phyloP scores from a whole-genome alignment of 139 green algal genomes.

The Mesotaenium endlicherianum region DNA sequence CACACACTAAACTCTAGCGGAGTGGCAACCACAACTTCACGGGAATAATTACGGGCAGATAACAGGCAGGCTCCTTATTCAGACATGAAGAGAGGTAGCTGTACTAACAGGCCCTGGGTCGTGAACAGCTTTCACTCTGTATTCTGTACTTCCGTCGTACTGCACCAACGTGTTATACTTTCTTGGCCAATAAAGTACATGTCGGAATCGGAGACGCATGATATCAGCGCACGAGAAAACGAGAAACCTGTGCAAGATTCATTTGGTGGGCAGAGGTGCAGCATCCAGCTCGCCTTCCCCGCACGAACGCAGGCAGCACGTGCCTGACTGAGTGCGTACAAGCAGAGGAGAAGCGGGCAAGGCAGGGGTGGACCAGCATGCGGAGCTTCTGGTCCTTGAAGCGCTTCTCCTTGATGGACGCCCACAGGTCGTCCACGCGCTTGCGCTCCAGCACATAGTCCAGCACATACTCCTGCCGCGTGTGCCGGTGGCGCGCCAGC shows the following conservation, averaged over 20 bases:
- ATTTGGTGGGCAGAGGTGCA: slow-evolving; percentile 8
- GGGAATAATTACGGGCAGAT: not conserved
- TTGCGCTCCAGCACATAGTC: slow-evolving; percentile 80
- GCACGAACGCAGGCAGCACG: not conserved
- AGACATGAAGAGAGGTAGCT: slow-evolving; percentile 35
- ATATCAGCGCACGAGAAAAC: not conserved
- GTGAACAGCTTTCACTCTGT: too few species aligned
- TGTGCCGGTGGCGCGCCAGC: slow-evolving; percentile 57
- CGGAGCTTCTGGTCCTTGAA: slow-evolving; percentile 59
- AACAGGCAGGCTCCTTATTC: slow-evolving; percentile 53
- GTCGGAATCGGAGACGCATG: not conserved
- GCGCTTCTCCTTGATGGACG: slow-evolving; percentile 58
- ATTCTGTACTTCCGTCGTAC: too few species aligned
- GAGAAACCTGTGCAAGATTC: too few species aligned
- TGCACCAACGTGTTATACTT: too few species aligned
- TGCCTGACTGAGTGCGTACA: not conserved
- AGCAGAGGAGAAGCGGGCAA: not conserved
- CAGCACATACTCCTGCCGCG: slow-evolving; percentile 63
- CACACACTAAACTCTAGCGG: not conserved
- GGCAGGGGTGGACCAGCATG: not conserved
- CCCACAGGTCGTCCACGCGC: slow-evolving; percentile 62
- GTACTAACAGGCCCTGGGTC: not conserved
- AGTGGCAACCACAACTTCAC: not conserved
- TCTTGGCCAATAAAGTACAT: not conserved
- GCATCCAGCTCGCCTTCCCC: not conserved